Evolutionary conservation across 495 filamentous ascomycete species (phyloP).

Genomic region (Hypoxylon fragiforme): DNA sequence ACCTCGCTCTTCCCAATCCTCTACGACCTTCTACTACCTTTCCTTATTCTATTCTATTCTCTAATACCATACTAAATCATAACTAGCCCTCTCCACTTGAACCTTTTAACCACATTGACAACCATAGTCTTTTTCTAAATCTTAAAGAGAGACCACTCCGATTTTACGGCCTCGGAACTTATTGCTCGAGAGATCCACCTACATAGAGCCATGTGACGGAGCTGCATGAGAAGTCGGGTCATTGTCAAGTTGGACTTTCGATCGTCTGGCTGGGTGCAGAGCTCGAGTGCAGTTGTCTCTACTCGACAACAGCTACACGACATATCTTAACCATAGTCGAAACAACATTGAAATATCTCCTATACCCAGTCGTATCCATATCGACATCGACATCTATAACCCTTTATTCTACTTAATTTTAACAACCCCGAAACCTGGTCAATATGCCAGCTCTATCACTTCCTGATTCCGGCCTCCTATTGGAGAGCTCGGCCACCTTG

Average conservation of each 20-base stretch:
- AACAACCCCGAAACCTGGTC: conserved; percentile 10
- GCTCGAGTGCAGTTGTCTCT: conserved; percentile 36
- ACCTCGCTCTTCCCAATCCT: conserved; percentile 30
- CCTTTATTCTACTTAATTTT: conserved; percentile 4
- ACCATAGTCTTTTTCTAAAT: neutral
- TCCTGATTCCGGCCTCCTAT: conserved; percentile 47
- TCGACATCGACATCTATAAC: conserved; percentile 4
- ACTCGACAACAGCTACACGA: conserved; percentile 21
- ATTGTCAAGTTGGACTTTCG: conserved; percentile 40
- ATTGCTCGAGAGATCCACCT: conserved; percentile 1
- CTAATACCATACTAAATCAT: no score
- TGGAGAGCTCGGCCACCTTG: conserved; percentile 47
- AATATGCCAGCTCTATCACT: conserved; percentile 43
- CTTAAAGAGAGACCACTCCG: neutral
- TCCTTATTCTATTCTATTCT: conserved; percentile 2
- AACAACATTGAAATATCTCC: neutral
- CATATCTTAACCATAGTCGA: conserved; percentile 12
- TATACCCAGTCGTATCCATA: neutral
- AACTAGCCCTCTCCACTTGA: no score
- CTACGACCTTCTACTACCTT: conserved; percentile 13
- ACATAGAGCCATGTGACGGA: conserved; percentile 38
- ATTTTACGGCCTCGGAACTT: neutral
- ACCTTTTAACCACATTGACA: no score
- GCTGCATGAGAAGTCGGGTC: conserved; percentile 40
- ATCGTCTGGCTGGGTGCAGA: conserved; percentile 42